A percentile compares a stretch with the other conserved stretches of the same genome.
Conservation (phyloP, 495 filamentous ascomycete species). For the Chaetomidium leptoderma region DNA sequence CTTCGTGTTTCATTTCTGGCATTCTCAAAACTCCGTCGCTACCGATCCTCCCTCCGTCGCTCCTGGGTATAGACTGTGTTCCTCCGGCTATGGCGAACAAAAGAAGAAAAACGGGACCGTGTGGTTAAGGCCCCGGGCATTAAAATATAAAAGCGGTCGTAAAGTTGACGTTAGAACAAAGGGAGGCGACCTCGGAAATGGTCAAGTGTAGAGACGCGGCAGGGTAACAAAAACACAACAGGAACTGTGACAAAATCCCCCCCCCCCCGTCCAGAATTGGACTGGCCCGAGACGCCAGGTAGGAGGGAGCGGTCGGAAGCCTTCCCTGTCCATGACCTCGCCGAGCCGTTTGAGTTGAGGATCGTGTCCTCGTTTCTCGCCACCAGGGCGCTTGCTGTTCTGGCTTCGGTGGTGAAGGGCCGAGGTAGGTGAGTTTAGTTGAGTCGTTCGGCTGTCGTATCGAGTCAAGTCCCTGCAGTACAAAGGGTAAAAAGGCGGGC, state of each 20-base stretch:
- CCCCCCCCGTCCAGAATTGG: not conserved
- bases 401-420: not conserved
- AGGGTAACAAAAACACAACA: not conserved
- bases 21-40: conserved; percentile 12
- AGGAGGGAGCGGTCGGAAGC: no score
- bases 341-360: no score
- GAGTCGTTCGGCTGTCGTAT: not conserved
- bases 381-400: no score
- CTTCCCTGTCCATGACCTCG: no score
- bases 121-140: conserved; percentile 1
- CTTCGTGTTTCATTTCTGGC: not conserved
- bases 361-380: no score
- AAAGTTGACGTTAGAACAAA: conserved; percentile 9
- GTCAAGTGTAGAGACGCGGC: conserved; percentile 2
- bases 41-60: not conserved
- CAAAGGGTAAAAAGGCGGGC: no score
- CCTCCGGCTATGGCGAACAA: conserved; percentile 6
- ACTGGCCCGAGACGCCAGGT: no score
- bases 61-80: conserved; percentile 16
- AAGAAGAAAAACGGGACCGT: conserved; percentile 1
- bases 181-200: not conserved
- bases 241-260: not conserved
- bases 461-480: no score
- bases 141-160: conserved; percentile 13
- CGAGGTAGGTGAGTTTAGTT: not conserved